Conservation (phyloP, 176 grass and related monocot species). For the Aegilops tauschii region DNA sequence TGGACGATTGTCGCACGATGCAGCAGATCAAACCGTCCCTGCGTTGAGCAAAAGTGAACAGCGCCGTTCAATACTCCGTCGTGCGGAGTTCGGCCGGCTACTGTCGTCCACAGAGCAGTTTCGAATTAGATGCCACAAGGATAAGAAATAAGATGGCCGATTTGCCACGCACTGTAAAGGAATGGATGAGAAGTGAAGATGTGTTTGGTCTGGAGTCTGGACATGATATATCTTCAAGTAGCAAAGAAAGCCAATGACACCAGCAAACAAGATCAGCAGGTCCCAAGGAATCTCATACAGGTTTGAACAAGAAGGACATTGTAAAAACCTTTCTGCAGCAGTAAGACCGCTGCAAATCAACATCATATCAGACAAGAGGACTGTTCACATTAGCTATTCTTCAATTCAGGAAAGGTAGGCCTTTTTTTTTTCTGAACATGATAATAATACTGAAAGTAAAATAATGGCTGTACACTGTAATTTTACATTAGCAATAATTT, state of each 20-base stretch:
- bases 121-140: too few species aligned
- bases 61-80: too few species aligned
- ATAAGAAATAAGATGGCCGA: not conserved
- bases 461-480: not conserved
- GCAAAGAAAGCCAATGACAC: not conserved
- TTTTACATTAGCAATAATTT: not conserved
- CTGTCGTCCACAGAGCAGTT: too few species aligned
- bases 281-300: not conserved
- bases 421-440: not conserved
- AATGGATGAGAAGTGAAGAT: not conserved
- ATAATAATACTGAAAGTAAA: not conserved
- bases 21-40: too few species aligned
- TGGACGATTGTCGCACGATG: too few species aligned
- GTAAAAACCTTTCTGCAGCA: not conserved
- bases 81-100: too few species aligned
- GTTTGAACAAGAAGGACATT: not conserved
- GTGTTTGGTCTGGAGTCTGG: not conserved
- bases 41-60: too few species aligned
- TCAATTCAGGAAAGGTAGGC: not conserved
- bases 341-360: not conserved
- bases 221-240: not conserved
- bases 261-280: not conserved
- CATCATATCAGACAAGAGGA: too few species aligned
- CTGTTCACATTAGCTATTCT: not conserved
- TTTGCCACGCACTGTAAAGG: not conserved